phyloP scores from a whole-genome alignment of 495 filamentous ascomycete species.

The Penicillium samsonianum region DNA sequence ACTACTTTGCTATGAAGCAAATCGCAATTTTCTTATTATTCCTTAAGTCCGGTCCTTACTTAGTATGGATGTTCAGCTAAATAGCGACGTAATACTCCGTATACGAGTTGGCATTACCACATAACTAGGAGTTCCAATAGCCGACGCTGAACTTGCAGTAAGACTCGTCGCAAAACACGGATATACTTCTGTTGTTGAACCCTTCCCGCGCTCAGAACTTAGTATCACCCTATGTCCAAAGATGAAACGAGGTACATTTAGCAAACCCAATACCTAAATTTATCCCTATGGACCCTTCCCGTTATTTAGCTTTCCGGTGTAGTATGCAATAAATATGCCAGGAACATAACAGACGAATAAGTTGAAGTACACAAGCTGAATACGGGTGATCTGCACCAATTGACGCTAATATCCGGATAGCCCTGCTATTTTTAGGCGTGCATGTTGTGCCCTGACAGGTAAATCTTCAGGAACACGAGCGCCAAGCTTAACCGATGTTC shows the following conservation, averaged over 20 bases:
- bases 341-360: neutral
- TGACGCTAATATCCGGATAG: neutral
- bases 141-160: neutral
- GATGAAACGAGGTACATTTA: neutral
- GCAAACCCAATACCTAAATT: neutral
- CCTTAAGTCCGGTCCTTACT: neutral
- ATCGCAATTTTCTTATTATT: too few species aligned
- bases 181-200: neutral
- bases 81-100: neutral
- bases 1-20: too few species aligned
- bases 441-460: neutral
- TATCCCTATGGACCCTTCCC: neutral
- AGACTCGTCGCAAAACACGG: neutral
- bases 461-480: constrained; percentile 12
- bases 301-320: neutral
- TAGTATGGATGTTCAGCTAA: neutral
- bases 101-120: neutral
- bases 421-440: constrained; percentile 10
- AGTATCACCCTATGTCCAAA: neutral
- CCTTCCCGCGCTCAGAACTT: neutral
- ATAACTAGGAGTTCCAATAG: neutral
- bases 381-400: constrained; percentile 9
- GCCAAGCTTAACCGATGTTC: constrained; percentile 8
- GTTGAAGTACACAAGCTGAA: neutral
- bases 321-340: constrained; percentile 2